Evolutionary conservation across 2,329 filamentous ascomycete genomes (phyloP), one percentile per base, ranked within the genome.

Genomic region (Eutypa lata): DNA sequence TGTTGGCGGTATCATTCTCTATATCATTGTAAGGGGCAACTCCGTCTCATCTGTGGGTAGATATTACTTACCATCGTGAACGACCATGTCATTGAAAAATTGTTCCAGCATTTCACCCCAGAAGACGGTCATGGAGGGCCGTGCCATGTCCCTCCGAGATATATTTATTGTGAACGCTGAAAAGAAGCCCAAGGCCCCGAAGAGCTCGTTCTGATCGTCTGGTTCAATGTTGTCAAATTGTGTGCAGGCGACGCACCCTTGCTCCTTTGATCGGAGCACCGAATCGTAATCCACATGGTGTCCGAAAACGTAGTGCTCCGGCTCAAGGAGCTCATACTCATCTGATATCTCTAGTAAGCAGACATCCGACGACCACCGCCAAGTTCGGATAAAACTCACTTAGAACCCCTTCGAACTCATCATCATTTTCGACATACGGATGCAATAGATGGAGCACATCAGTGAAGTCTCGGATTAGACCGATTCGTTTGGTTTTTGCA

Each of bases 281-380:
- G 56, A 60, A 21, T 53, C 56, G 13, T 57, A 55, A 19, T 50
- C 24, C 11, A 18, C 28, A 18, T 61, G 57, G 47, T 61, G 57
- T 1, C 56, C 56, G 28, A 56, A 57, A 11, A 61, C 51, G 26
- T 52, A 55, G 2, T 44, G 48, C 35, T 57, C 55, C 11, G 49
- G 51, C 26, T 57, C 53, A 21, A 45, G 5, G 10, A 54, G 31
- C 42, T 48, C 16, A 21, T 28, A 5, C 10, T 52, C 21, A 18
- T 43, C 53, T 56, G 19, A 2, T 14, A 18, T 21, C 5, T 10
- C n/a, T 10, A 16, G 33, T 51, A 35, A 54, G 21, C 7, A 8
- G n/a, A 24, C 6, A 16, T 37, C 47, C 11, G 10, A 3, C 19
- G n/a, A 24, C 16, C 26, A 49, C 37, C 24, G 48, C 49, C 50